Evolutionary conservation across 768 basidiomycete genomes (phyloP), one percentile per base, ranked within the genome.

Genomic region (Rhodocollybia butyracea): DNA sequence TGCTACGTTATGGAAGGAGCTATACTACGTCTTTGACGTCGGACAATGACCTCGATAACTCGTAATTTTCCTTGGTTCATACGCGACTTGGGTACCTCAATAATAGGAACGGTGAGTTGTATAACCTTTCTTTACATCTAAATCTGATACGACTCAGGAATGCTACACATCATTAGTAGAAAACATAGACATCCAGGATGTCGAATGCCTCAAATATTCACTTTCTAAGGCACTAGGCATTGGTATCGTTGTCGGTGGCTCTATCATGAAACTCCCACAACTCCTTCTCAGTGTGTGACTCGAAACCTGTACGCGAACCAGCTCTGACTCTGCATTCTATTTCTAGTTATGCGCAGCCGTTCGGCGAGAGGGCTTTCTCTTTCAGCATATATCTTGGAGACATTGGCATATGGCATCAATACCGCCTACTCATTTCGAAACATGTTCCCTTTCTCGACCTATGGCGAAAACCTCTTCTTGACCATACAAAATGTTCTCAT

Each of bases 211-310:
- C 66, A 94, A 94, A 71, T 92, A 93, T 69, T 82, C 92, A 1
- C 68, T 97, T 51, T 97, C 94, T 2, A 98, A 98, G 67, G 94
- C 86, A 0, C 74, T 99, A 6, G 95, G 97, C 0, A 72, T 99
- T 15, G 96, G 88, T 0, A 95, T 98, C 48, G 94, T 98, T 40
- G 75, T 90, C 1, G 96, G 91, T 39, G 95, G 95, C 0, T 86
- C 88, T 2, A 91, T 99, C 59, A 90, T 99, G 85, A 99, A 99
- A 71, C 82, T 98, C 2, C 96, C 96, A 1, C 96, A 98, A 67
- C 75, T 97, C n/a, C 63, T 91, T 27, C 80, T 93, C 52, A 91
- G 91, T 91, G 62, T 65, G 89, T 75, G 31, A 31, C 17, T 27
- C 46, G 19, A 8, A 26, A 17, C 3, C 34, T 46, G 34, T 57